phyloP scores from a whole-genome alignment of 2,329 filamentous ascomycete genomes.

The Clathrospora elynae region DNA sequence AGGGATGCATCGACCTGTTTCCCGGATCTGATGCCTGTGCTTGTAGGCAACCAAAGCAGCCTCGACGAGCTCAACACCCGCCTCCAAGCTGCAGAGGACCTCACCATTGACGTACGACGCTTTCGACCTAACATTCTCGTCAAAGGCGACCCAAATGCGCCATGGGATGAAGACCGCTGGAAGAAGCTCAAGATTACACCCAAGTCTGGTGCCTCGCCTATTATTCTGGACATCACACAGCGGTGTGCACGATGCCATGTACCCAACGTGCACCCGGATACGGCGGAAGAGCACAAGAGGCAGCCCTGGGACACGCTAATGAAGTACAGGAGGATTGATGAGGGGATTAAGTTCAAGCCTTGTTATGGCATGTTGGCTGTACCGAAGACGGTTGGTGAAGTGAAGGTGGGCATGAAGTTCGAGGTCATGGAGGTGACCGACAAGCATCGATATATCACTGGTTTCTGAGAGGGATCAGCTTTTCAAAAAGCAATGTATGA shows the following conservation, averaged over 20 bases:
- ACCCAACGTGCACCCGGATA: constrained; percentile 68
- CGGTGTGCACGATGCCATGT: constrained; percentile 66
- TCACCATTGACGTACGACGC: constrained; percentile 60
- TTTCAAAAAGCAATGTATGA: too few species aligned
- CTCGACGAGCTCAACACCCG: constrained; percentile 64
- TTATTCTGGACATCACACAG: constrained; percentile 63
- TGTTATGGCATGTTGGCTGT: constrained; percentile 71
- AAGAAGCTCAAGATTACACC: constrained; percentile 59
- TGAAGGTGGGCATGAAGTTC: constrained; percentile 64
- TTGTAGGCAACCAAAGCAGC: constrained; percentile 61
- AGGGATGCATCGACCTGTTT: constrained; percentile 61
- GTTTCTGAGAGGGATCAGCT: constrained; percentile 30
- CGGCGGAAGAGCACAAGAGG: constrained; percentile 61
- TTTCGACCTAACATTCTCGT: constrained; percentile 70
- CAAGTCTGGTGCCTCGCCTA: constrained; percentile 16
- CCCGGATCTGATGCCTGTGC: constrained; percentile 63
- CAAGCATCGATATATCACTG: constrained; percentile 60
- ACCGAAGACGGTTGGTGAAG: constrained; percentile 61
- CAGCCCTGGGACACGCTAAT: constrained; percentile 68
- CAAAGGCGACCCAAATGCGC: constrained; percentile 52
- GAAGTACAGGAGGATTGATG: constrained; percentile 64
- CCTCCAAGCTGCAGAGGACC: constrained; percentile 52
- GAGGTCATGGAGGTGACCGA: constrained; percentile 63
- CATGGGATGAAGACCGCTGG: constrained; percentile 69
- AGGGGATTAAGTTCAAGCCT: constrained; percentile 66